phyloP scores from a whole-genome alignment of 352 stramenopile genomes.

The Phytophthora hybrid region DNA sequence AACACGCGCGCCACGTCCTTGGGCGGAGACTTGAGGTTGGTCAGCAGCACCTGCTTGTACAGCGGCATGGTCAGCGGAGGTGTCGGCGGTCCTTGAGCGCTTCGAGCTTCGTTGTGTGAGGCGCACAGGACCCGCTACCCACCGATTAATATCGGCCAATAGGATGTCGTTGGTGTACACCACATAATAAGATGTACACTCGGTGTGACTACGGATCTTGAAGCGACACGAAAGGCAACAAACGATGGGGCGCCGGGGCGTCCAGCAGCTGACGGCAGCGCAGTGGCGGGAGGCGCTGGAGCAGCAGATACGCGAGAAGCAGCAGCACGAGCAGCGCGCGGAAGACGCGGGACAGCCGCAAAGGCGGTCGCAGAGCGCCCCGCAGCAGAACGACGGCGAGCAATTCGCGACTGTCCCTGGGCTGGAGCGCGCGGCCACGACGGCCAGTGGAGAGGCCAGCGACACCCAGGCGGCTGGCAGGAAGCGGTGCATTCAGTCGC shows the following conservation, averaged over 20 bases:
- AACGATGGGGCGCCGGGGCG: conserved; percentile 36
- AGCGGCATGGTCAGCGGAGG: conserved; percentile 65
- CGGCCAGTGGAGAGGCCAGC: background rate
- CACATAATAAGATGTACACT: background rate
- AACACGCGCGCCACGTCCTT: conserved; percentile 87
- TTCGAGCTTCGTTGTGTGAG: conserved; percentile 7
- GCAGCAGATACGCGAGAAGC: conserved; percentile 59
- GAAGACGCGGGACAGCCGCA: background rate
- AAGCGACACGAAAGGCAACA: background rate
- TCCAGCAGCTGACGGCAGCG: conserved; percentile 49
- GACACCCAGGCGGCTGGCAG: background rate
- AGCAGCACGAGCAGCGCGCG: conserved; percentile 21
- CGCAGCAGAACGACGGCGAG: conserved; percentile 4
- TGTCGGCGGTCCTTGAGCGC: background rate
- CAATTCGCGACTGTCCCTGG: background rate
- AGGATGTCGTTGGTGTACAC: background rate
- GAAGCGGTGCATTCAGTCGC: conserved; percentile 7
- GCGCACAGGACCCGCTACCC: conserved; percentile 5
- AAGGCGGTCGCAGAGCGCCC: conserved; percentile 38
- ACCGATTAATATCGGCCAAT: conserved; percentile 42
- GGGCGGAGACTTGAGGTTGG: conserved; percentile 88
- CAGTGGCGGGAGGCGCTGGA: conserved; percentile 59
- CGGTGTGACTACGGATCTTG: background rate
- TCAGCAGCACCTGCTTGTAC: conserved; percentile 91
- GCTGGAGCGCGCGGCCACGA: background rate